phyloP scores from a whole-genome alignment of 257 asterid genomes.

The Scutellaria barbata region DNA sequence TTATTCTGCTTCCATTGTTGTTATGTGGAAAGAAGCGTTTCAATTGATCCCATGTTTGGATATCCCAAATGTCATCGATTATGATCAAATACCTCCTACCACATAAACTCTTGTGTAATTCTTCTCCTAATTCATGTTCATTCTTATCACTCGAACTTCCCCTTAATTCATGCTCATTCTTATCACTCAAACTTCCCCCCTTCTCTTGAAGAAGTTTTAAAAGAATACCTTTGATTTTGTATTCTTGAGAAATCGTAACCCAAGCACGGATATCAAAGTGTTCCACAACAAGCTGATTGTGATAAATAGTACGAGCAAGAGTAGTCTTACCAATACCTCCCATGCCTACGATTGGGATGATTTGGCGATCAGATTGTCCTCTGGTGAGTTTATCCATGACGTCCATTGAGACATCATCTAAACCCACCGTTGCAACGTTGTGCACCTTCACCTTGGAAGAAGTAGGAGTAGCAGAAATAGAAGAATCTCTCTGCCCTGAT shows the following conservation, averaged over 20 bases:
- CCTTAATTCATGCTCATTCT: background rate
- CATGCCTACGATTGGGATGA: conserved; percentile 21
- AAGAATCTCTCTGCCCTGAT: background rate
- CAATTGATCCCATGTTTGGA: background rate
- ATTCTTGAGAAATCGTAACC: conserved; percentile 27
- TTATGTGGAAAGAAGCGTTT: background rate
- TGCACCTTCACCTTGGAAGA: no score
- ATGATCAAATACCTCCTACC: conserved; percentile 20
- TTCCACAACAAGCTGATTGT: background rate
- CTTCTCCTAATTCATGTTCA: conserved; percentile 9
- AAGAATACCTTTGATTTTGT: background rate
- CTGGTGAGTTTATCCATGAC: conserved; percentile 11
- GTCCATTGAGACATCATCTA: background rate
- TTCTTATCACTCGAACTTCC: background rate
- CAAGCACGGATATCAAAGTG: conserved; percentile 13
- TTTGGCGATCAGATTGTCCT: background rate
- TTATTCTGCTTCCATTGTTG: conserved; percentile 16
- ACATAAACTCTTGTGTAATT: background rate
- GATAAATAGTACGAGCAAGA: conserved; percentile 18
- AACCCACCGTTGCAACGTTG: background rate
- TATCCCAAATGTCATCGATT: conserved; percentile 25
- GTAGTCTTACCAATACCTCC: conserved; percentile 30
- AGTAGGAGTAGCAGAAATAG: background rate
- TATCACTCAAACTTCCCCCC: background rate
- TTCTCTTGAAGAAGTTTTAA: background rate